These are phyloP conservation scores for Phytophthora pinifolia DNA, from an alignment of 352 stramenopile genomes.

Conservation along the genomic window DNA sequence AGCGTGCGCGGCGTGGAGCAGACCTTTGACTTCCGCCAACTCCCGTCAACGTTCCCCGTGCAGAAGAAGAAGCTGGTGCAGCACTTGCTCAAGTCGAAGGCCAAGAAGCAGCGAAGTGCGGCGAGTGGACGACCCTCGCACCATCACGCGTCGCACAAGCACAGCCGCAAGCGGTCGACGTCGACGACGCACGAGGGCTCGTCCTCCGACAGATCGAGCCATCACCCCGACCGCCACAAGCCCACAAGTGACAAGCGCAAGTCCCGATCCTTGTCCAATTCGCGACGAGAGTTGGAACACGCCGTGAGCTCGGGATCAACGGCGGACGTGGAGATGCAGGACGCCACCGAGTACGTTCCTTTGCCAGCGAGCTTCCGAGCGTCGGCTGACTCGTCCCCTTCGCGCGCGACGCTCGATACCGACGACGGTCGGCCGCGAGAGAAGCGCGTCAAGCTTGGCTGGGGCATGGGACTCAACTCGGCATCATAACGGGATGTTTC, in stretches of 20 bases:
- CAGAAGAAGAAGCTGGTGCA: constrained; percentile 66
- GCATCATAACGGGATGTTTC: constrained; percentile 19
- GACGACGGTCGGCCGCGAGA: constrained; percentile 25
- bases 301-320: not conserved
- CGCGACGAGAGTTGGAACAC: constrained; percentile 16
- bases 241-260: constrained; percentile 35
- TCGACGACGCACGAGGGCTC: constrained; percentile 19
- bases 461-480: constrained; percentile 73
- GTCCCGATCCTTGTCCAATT: constrained; percentile 24
- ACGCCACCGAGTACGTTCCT: constrained; percentile 46
- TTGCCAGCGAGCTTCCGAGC: constrained; percentile 48
- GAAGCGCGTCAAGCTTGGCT: constrained; percentile 74
- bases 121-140: constrained; percentile 20
- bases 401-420: not conserved
- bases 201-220: constrained; percentile 22
- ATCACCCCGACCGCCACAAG: constrained; percentile 23
- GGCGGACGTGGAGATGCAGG: constrained; percentile 35
- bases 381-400: constrained; percentile 23
- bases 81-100: constrained; percentile 48
- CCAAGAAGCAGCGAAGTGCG: constrained; percentile 34
- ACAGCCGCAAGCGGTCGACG: constrained; percentile 31
- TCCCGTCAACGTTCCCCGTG: constrained; percentile 51
- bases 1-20: constrained; percentile 32
- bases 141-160: constrained; percentile 22
- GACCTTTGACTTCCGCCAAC: constrained; percentile 41